Base-by-base conservation (phyloP, 2,329 filamentous ascomycete species). In the Pseudogymnoascus sp. region DNA sequence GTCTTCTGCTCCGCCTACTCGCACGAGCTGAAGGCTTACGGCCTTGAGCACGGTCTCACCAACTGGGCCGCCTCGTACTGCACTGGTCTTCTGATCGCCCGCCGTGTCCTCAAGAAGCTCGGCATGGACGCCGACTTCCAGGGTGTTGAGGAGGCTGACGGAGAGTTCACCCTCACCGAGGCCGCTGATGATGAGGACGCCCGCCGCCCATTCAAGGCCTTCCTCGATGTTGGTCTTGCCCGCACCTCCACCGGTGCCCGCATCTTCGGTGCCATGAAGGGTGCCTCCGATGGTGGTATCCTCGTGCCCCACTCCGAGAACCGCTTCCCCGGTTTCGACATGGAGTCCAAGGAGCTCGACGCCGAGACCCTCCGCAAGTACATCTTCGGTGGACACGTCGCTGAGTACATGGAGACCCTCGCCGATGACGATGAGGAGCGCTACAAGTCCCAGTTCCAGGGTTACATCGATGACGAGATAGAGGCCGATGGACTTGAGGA, bases 401-500 rank as follows among this genome's bases (percentile, higher is more conserved):
- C 93, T 71, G 94, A 99, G 87, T 99, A 99, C 88, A 99, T 99
- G 94, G 94, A 99, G 88, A 94, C 89, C 63, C 90, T 99, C 68
- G 94, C 94, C 80, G 94, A 99, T 74, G 94, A 99, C 77, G 94
- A 99, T 76, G 94, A 99, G 89, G 94, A 99, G 87, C 92, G 94
- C 77, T 99, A 91, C 90, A 93, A 93, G 86, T 87, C 86, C 72
- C 94, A 99, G 85, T 99, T 99, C 89, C 83, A 87, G 78, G 88
- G 94, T 81, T 99, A 99, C 86, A 89, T 96, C 71, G 93, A 99
- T 69, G 91, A 96, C 75, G 94, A 96, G 72, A 79, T 99, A 69
- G 93, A 97, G 83, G 92, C 94, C 67, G 94, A 97, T 74, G 91
- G 89, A 73, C 86, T 99, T 64, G 94, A 99, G 90, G 94, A 99